Evolutionary conservation across 306 rosid species (phyloP).

Genomic region (Gleditsia sinensis): DNA sequence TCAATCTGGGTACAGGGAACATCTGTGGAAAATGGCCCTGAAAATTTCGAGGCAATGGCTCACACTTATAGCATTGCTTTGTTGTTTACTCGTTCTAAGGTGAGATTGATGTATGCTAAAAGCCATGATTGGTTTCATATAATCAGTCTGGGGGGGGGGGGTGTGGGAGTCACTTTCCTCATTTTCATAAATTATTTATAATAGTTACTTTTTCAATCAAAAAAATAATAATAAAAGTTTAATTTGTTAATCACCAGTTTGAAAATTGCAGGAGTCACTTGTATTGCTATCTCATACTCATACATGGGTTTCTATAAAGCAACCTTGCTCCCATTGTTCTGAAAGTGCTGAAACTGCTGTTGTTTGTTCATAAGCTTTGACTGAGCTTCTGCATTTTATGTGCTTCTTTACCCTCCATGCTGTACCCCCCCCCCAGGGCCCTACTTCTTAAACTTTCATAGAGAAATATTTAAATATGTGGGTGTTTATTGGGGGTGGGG

Average conservation of each 20-base stretch:
- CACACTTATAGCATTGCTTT: constrained; percentile 78
- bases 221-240: too few species aligned
- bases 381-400: neutral
- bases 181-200: constrained; percentile 2
- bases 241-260: constrained; percentile 9
- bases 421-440: neutral
- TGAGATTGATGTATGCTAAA: constrained; percentile 42
- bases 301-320: constrained; percentile 12
- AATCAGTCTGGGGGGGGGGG: too few species aligned
- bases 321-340: constrained; percentile 6
- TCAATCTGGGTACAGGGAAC: constrained; percentile 97
- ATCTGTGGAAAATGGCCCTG: constrained; percentile 74
- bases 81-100: constrained; percentile 81
- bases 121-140: constrained; percentile 29
- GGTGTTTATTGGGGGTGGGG: neutral
- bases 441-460: neutral
- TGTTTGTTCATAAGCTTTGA: neutral
- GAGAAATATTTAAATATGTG: neutral
- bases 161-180: neutral
- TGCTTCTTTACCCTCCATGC: neutral
- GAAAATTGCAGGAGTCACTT: neutral
- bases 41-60: constrained; percentile 96
- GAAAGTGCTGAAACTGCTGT: neutral
- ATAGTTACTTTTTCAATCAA: too few species aligned
- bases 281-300: neutral